A percentile compares a stretch with the other conserved stretches of the same genome.
phyloP scores from a whole-genome alignment of 2,329 filamentous ascomycete genomes.

The Exophiala calicioides region DNA sequence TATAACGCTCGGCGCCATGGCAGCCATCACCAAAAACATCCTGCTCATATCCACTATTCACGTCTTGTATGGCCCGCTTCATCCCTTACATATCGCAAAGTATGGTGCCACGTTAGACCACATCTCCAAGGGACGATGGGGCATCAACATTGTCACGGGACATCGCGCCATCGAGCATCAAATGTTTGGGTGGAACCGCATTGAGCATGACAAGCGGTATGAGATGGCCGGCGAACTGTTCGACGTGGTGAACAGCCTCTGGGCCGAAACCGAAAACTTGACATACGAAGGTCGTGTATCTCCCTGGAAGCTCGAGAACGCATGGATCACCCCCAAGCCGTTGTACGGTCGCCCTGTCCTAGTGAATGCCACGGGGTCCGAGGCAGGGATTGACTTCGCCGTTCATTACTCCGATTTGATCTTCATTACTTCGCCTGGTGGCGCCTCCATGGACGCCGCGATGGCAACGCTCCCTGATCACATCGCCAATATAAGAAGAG shows the following conservation, averaged over 20 bases:
- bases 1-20: constrained; percentile 31
- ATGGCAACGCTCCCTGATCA: constrained; percentile 31
- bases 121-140: constrained; percentile 32
- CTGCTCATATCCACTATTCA: constrained; percentile 32
- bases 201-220: constrained; percentile 33
- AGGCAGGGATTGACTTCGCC: constrained; percentile 31
- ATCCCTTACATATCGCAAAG: constrained; percentile 33
- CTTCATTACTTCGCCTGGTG: constrained; percentile 33
- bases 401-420: constrained; percentile 28
- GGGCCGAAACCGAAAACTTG: constrained; percentile 31
- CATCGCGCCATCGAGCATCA: constrained; percentile 31
- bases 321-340: constrained; percentile 32
- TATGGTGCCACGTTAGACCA: constrained; percentile 32
- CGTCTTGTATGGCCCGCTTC: constrained; percentile 31
- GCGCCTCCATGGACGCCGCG: constrained; percentile 29
- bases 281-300: constrained; percentile 28
- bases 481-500: constrained; percentile 29
- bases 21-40: constrained; percentile 33
- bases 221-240: constrained; percentile 32
- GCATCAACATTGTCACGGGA: constrained; percentile 33
- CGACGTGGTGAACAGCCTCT: constrained; percentile 31
- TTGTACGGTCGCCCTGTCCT: constrained; percentile 28
- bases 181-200: constrained; percentile 32
- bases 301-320: constrained; percentile 29
- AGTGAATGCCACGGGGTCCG: constrained; percentile 30